phyloP scores from a whole-genome alignment of 345 rosid genomes.

The Ceriops tagal region DNA sequence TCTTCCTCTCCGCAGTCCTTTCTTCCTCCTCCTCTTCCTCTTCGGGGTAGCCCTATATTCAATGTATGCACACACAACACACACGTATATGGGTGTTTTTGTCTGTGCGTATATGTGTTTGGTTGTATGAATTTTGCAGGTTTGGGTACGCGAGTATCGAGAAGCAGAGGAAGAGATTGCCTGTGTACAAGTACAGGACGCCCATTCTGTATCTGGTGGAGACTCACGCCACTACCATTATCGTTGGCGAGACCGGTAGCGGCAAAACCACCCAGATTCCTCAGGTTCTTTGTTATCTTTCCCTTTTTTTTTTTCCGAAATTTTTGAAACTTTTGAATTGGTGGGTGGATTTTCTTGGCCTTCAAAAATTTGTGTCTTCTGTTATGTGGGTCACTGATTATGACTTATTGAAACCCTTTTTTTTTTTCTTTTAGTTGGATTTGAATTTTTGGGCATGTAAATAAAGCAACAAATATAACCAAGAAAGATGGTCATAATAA shows the following conservation, averaged over 20 bases:
- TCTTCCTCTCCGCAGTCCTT: constrained; percentile 47
- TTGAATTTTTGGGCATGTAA: too few species aligned
- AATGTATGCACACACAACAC: too few species aligned
- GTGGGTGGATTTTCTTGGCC: too few species aligned
- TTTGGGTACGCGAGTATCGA: constrained; percentile 69
- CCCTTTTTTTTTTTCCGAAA: not conserved
- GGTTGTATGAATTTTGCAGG: constrained; percentile 21
- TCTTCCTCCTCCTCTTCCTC: constrained; percentile 51
- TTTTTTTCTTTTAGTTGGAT: too few species aligned
- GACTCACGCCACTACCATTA: constrained; percentile 80
- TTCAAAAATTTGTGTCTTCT: too few species aligned
- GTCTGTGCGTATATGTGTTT: not conserved
- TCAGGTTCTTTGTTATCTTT: constrained; percentile 48
- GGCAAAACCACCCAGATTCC: constrained; percentile 98
- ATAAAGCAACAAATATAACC: too few species aligned
- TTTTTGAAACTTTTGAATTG: too few species aligned
- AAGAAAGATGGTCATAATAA: too few species aligned
- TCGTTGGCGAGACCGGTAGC: constrained; percentile 98
- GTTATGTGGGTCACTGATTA: too few species aligned
- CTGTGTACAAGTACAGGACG: constrained; percentile 76
- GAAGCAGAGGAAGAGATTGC: constrained; percentile 86
- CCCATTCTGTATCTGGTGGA: constrained; percentile 82
- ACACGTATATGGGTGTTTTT: not conserved
- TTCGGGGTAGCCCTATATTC: constrained; percentile 43
- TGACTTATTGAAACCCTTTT: too few species aligned